Conservation (phyloP, 2,329 filamentous ascomycete species). For the Aspergillus sp. region DNA sequence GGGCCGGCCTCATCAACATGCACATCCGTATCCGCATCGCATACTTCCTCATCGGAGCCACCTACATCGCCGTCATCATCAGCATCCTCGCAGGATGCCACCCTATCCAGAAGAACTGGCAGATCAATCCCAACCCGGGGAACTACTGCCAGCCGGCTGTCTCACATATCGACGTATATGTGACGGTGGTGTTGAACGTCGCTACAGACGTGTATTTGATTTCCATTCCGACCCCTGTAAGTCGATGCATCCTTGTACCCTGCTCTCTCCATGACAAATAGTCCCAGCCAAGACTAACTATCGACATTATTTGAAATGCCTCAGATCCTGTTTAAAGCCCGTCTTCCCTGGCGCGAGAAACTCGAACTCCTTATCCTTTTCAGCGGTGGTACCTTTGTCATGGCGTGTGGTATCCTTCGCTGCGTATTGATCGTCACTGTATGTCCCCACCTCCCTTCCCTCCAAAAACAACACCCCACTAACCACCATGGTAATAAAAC, state of each 20-base stretch:
- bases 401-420: constrained; percentile 56
- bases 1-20: constrained; percentile 45
- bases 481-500: not conserved
- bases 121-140: constrained; percentile 61
- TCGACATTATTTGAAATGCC: too few relatives aligned
- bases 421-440: constrained; percentile 54
- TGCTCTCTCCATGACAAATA: not conserved
- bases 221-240: constrained; percentile 58
- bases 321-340: constrained; percentile 56
- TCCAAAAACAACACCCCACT: not conserved
- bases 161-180: constrained; percentile 54
- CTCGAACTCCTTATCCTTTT: constrained; percentile 57
- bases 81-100: constrained; percentile 56
- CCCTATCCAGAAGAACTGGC: constrained; percentile 59
- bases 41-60: constrained; percentile 51
- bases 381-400: constrained; percentile 58
- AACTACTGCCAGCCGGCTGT: constrained; percentile 54
- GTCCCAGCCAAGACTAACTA: not conserved
- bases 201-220: constrained; percentile 62
- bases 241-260: not conserved
- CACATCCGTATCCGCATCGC: constrained; percentile 52
- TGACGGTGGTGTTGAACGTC: constrained; percentile 56
- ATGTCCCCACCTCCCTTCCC: constrained; percentile 2
- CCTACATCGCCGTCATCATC: constrained; percentile 53
- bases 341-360: constrained; percentile 54